A percentile compares a stretch with the other conserved stretches of the same genome.
Conservation (phyloP, 1,139 yeast genomes). For the Yamadazyma songkhlaensis region DNA sequence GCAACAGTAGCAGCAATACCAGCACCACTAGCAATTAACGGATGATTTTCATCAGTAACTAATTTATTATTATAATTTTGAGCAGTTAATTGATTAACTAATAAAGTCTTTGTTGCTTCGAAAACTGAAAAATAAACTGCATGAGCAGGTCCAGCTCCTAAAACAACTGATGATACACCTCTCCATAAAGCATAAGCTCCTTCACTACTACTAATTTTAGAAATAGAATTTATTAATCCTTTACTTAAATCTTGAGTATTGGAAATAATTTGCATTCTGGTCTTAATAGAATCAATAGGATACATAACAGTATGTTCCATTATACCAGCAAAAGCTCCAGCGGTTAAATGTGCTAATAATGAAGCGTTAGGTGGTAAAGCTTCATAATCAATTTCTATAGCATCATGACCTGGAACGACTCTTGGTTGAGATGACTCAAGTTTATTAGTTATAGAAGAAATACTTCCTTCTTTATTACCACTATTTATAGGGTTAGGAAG, state of each 20-base stretch:
- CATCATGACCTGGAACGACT: slow-evolving; percentile 22
- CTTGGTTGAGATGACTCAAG: background rate
- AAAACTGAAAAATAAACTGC: slow-evolving; percentile 97
- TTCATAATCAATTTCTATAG: slow-evolving; percentile 76
- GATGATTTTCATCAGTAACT: slow-evolving; percentile 68
- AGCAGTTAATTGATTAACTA: slow-evolving; percentile 38
- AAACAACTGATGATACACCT: slow-evolving; percentile 87
- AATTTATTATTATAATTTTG: slow-evolving; percentile 20
- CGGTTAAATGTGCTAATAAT: slow-evolving; percentile 72
- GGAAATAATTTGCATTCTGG: slow-evolving; percentile 83
- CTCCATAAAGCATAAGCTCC: slow-evolving; percentile 91
- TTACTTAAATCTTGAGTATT: slow-evolving; percentile 34
- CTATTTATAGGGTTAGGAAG: no score
- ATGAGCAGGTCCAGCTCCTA: slow-evolving; percentile 99
- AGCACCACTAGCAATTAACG: slow-evolving; percentile 78
- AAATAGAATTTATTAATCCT: slow-evolving; percentile 56
- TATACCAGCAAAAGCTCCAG: slow-evolving; percentile 98
- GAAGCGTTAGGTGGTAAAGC: slow-evolving; percentile 89
- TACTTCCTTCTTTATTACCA: no score
- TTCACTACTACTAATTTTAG: slow-evolving; percentile 80
- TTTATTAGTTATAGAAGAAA: no score
- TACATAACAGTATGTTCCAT: slow-evolving; percentile 98
- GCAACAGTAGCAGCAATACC: slow-evolving; percentile 95
- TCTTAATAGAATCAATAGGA: slow-evolving; percentile 92
- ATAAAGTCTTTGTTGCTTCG: slow-evolving; percentile 71